Conservation (phyloP, 495 filamentous ascomycete genomes). For the Tuber melanosporum region DNA sequence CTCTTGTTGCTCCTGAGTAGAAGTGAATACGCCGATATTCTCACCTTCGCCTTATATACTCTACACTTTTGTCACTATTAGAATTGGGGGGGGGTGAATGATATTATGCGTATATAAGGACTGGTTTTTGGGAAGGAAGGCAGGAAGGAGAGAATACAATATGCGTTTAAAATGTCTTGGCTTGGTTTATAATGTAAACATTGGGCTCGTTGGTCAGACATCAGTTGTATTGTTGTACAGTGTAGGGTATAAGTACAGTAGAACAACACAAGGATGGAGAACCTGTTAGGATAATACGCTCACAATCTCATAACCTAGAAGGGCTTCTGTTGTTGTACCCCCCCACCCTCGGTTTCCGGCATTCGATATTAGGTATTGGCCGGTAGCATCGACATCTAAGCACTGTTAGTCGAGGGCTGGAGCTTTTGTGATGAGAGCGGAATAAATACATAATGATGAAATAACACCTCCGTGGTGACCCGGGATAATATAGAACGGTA, state of each 20-base stretch:
- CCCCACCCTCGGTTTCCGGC: too few relatives aligned
- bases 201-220: background rate
- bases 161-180: background rate
- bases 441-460: too few relatives aligned
- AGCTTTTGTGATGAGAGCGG: too few relatives aligned
- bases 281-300: constrained; percentile 40
- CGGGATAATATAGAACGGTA: too few relatives aligned
- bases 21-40: too few relatives aligned
- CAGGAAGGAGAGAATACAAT: background rate
- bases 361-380: too few relatives aligned
- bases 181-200: background rate
- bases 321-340: too few relatives aligned
- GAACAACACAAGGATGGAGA: background rate
- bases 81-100: background rate
- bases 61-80: background rate
- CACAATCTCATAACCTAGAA: constrained; percentile 70
- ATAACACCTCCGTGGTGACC: too few relatives aligned
- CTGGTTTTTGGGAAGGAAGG: background rate
- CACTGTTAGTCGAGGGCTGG: too few relatives aligned
- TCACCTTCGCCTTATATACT: too few relatives aligned
- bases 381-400: too few relatives aligned
- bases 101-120: background rate
- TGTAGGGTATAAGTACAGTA: background rate
- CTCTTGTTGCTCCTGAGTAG: too few relatives aligned
- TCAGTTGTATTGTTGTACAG: background rate